phyloP scores from a whole-genome alignment of 2,329 filamentous ascomycete species.

The Talaromyces sp. region DNA sequence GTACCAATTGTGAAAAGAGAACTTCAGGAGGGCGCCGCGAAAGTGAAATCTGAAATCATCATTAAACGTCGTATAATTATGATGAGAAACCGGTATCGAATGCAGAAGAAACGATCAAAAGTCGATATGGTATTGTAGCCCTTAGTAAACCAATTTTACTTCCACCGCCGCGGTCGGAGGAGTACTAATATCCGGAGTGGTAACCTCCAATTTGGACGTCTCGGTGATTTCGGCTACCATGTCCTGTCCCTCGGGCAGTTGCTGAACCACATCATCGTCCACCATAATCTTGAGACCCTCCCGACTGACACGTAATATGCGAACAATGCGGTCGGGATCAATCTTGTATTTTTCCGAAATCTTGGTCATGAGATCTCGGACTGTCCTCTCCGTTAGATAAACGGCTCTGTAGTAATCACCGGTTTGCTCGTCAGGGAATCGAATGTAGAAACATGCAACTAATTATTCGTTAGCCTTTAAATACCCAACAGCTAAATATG shows the following conservation, averaged over 20 bases:
- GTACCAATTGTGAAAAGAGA: not conserved
- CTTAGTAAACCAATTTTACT: slow-evolving; percentile 55
- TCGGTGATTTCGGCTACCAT: slow-evolving; percentile 74
- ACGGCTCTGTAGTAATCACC: slow-evolving; percentile 76
- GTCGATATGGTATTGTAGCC: slow-evolving; percentile 34
- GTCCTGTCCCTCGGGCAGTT: slow-evolving; percentile 86
- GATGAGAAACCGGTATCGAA: slow-evolving; percentile 19
- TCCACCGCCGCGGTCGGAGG: slow-evolving; percentile 37
- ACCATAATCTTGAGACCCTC: slow-evolving; percentile 79
- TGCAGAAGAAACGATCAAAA: slow-evolving; percentile 29
- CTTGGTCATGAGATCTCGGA: slow-evolving; percentile 69
- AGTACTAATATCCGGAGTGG: slow-evolving; percentile 24
- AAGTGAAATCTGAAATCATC: slow-evolving; percentile 2
- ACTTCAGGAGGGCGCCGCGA: not conserved
- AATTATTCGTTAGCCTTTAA: slow-evolving; percentile 32
- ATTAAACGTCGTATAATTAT: slow-evolving; percentile 1
- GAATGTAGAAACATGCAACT: slow-evolving; percentile 86
- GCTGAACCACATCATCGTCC: slow-evolving; percentile 83
- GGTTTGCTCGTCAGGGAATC: slow-evolving; percentile 53
- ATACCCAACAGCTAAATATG: not conserved
- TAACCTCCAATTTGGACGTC: slow-evolving; percentile 44
- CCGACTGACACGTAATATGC: slow-evolving; percentile 69
- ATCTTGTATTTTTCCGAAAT: slow-evolving; percentile 79
- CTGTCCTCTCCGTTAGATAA: slow-evolving; percentile 75
- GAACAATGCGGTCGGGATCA: slow-evolving; percentile 68